Base-by-base conservation (phyloP, 116 monocot genomes). In the Iris pallida region DNA sequence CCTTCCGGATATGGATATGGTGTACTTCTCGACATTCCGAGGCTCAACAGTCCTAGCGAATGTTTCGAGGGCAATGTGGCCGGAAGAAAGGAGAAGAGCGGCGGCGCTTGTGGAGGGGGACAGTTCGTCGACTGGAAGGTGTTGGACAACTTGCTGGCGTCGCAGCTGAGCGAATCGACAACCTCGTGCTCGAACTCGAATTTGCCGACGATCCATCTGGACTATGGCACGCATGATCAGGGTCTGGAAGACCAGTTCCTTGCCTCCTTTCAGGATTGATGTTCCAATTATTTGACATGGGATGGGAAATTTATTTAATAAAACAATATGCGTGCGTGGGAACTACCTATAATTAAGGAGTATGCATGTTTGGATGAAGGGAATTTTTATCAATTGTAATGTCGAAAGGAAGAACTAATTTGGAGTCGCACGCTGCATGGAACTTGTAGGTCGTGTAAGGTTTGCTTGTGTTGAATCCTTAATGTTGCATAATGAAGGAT, bases 141-240 rank as follows among this genome's bases (percentile, higher is more conserved):
- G 8, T 42, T 93, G 49, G 93, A 93, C 63, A 84, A 69, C 59
- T 53, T 93, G 47, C 74, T 93, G 7, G 77, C 79, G 16, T 81
- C 81, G 1, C 83, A 84, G 42, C 44, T 77, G 53, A 81, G 77
- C 18, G 83, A 92, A 45, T 73, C 85, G 7, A 65, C 74, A 66
- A 30, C 30, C 3, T 74, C 88, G 4, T 77, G 66, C 54, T 82
- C 82, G 8, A 78, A 68, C 53, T 80, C 77, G 4, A 78, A 62
- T 47, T 56, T 71, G 42, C 67, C 71, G 12, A 45, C 69, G 7
- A 59, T 66, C 53, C 66, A 53, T 18, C 42, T 86, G 46, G 74
- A 30, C 30, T 73, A 42, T 42, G 74, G 75, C 6, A 30, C 30
- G 3, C 30, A 30, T 30, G 74, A 71, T 57, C 59, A 43, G 61